Base-by-base conservation (phyloP, 2,329 filamentous ascomycete species). In the Botrytis cinerea region DNA sequence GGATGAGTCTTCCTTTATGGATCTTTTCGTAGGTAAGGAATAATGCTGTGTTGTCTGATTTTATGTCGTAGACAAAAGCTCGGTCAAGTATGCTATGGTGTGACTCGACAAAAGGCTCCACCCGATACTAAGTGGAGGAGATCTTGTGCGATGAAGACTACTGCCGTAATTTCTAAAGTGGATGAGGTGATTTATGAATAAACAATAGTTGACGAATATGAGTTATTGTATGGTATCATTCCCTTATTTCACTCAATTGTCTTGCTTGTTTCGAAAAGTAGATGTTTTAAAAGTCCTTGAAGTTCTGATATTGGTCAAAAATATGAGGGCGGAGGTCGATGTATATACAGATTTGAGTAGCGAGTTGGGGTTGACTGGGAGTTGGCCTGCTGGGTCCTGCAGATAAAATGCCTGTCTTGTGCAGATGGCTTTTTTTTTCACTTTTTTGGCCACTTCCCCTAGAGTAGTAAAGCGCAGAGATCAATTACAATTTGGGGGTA, bases 81-180 rank as follows among this genome's bases (percentile, higher is more conserved):
- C 72, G 57, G 67, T 46, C 75, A 75, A 73, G 73, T 64, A 78
- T 75, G 68, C 74, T 75, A 75, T 76, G 75, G 78, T 78, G 78
- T 79, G 78, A 80, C 79, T 80, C 71, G 71, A 72, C 77, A 40
- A 78, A 75, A 67, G 78, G 78, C 79, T 77, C 77, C 77, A 75
- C 66, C 70, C 73, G 73, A 64, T 74, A 74, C 72, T 68, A 71
- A 74, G 75, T 61, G 74, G 72, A 74, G 61, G 73, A 69, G 69
- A 70, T 57, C 74, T 76, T 75, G 74, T 76, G 73, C 75, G 70
- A 69, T 71, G 64, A 66, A 75, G 54, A 70, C 66, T 74, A 71
- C 74, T 76, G 66, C 72, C 61, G 61, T 73, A 77, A 74, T 72
- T 75, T 69, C 73, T 69, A 66, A 51, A 71, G 69, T 48, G 46